Conservation (phyloP, 192 early-diverging fungal species). For the Gigaspora rosea region DNA sequence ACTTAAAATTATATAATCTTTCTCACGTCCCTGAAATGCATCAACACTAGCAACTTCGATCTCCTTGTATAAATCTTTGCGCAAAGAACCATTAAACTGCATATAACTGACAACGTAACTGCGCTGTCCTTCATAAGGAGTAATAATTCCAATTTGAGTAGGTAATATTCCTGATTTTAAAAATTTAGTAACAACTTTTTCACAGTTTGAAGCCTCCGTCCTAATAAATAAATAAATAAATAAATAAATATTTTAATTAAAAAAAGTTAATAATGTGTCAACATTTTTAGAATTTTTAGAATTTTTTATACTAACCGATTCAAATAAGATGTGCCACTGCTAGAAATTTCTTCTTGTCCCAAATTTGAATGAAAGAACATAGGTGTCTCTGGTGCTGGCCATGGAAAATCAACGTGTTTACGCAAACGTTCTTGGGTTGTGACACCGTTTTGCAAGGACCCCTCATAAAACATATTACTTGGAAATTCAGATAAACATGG, state of each 20-base stretch:
- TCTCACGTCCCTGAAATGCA: slow-evolving; percentile 99
- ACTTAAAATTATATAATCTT: slow-evolving; percentile 98
- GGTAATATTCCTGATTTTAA: slow-evolving; percentile 85
- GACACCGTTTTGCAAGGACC: slow-evolving; percentile 96
- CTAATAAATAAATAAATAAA: slow-evolving; percentile 12
- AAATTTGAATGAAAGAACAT: slow-evolving; percentile 95
- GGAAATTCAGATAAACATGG: slow-evolving; percentile 98
- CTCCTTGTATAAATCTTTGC: slow-evolving; percentile 95
- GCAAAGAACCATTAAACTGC: slow-evolving; percentile 88
- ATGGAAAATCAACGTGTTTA: slow-evolving; percentile 90
- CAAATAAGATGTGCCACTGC: slow-evolving; percentile 96
- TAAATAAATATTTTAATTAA: too few relatives aligned
- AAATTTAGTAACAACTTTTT: slow-evolving; percentile 95
- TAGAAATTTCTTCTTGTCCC: slow-evolving; percentile 95
- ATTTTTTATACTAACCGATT: slow-evolving; percentile 59
- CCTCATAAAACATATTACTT: slow-evolving; percentile 99
- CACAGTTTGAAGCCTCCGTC: slow-evolving; percentile 94
- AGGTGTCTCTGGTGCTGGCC: slow-evolving; percentile 91
- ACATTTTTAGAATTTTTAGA: not conserved
- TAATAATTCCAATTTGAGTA: slow-evolving; percentile 95
- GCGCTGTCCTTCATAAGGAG: slow-evolving; percentile 98
- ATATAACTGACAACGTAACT: slow-evolving; percentile 95
- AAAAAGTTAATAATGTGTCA: not conserved
- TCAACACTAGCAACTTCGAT: slow-evolving; percentile 99
- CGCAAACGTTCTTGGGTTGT: slow-evolving; percentile 88